Evolutionary conservation across 495 filamentous ascomycete genomes (phyloP).

Genomic region (Trichocladium antarcticum): DNA sequence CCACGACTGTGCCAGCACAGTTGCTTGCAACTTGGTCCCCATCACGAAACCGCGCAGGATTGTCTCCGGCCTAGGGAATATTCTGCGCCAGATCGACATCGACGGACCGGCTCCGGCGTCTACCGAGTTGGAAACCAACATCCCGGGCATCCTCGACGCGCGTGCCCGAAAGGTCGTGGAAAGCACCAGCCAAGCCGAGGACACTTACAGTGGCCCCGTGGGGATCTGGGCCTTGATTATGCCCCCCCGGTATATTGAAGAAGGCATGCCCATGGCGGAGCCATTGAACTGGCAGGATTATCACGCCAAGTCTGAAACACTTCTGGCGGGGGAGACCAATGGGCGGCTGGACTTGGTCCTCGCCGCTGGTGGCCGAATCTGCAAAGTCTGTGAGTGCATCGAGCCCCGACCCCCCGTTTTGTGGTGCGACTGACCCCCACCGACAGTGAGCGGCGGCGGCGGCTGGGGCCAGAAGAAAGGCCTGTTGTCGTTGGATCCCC

Average conservation of each 20-base stretch:
- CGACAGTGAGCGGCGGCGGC: constrained; percentile 71
- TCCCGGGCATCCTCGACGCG: constrained; percentile 48
- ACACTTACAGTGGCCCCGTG: constrained; percentile 36
- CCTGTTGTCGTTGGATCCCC: constrained; percentile 70
- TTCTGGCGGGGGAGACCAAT: background rate
- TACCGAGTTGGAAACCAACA: constrained; percentile 56
- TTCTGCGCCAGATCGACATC: constrained; percentile 55
- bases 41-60: constrained; percentile 55
- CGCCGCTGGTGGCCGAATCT: constrained; percentile 43
- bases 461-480: constrained; percentile 85
- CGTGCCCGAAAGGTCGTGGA: too few relatives aligned
- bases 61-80: constrained; percentile 65
- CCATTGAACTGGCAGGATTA: background rate
- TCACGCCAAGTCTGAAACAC: constrained; percentile 1
- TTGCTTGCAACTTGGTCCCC: constrained; percentile 47
- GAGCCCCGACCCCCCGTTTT: background rate
- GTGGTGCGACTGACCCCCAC: background rate
- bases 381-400: constrained; percentile 45
- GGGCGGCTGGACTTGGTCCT: constrained; percentile 20
- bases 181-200: background rate
- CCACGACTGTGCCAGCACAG: constrained; percentile 6
- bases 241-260: constrained; percentile 24
- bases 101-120: constrained; percentile 54
- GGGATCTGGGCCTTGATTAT: constrained; percentile 69
- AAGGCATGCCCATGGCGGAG: background rate